Evolutionary conservation across 139 green algal genomes (phyloP).

Genomic region (Mesotaenium endlicherianum): DNA sequence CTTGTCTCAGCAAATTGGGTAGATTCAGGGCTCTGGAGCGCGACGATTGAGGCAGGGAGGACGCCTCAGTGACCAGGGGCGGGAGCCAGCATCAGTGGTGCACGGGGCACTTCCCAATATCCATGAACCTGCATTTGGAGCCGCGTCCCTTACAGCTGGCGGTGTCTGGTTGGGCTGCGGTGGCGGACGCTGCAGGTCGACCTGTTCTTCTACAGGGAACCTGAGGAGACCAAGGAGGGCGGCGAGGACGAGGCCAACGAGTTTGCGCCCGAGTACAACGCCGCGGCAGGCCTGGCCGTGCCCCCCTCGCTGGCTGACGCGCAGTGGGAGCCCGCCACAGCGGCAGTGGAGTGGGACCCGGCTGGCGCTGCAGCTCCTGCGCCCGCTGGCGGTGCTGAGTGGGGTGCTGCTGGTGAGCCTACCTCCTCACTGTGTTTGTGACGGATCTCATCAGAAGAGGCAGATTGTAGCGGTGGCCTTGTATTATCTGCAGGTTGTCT

Average conservation of each 20-base stretch:
- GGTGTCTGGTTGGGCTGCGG: too few relatives aligned
- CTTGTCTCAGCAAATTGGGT: not conserved
- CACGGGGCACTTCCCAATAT: too few relatives aligned
- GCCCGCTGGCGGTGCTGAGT: constrained; percentile 24
- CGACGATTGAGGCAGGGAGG: not conserved
- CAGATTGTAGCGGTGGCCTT: too few relatives aligned
- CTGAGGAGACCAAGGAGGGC: constrained; percentile 80
- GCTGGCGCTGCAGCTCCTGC: constrained; percentile 8
- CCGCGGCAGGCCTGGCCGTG: not conserved
- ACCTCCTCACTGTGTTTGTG: not conserved
- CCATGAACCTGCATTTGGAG: not conserved
- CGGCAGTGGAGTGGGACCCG: constrained; percentile 22
- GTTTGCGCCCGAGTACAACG: constrained; percentile 14
- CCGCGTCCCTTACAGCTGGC: too few relatives aligned
- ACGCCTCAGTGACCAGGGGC: not conserved
- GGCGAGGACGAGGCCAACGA: constrained; percentile 64
- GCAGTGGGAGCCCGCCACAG: constrained; percentile 32
- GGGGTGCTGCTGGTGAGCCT: constrained; percentile 42
- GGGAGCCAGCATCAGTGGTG: too few relatives aligned
- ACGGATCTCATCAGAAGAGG: too few relatives aligned
- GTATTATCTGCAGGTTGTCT: too few relatives aligned
- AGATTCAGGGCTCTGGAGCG: not conserved
- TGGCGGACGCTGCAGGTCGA: constrained; percentile 75
- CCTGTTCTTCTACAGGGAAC: constrained; percentile 98
- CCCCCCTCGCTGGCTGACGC: constrained; percentile 28